Evolutionary conservation across 1,139 yeast genomes (phyloP), one percentile per base, ranked within the genome.

Genomic region (Hanseniaspora gamundiae): DNA sequence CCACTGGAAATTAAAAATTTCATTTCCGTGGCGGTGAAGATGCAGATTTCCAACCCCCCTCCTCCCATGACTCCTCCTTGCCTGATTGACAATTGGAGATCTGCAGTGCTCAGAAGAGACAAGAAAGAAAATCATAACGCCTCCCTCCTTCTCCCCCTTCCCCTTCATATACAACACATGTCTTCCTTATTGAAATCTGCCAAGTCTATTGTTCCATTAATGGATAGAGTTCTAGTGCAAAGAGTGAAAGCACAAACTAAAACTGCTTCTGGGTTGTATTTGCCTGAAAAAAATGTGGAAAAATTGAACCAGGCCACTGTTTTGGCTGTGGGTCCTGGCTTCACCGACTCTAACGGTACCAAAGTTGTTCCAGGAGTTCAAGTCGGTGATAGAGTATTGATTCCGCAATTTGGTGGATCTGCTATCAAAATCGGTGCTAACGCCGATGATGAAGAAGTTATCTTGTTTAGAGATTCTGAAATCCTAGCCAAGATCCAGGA

Each of bases 211-310:
- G 79, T 81, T 57, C 98, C 98, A 53, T 78, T 91, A 56, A 74
- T 91, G 57, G 97, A 91, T 78, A 83, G 97, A 69, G 91, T 91
- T 48, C 77, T 91, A 53, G 95, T 91, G 51, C 95, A 87, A 71
- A 83, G 95, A 67, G 68, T 84, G 60, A 87, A 87, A 74, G 94
- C 95, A 48, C 80, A 86, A 60, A 75, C 91, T 57, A 76, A 87
- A 71, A 91, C 98, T 47, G 85, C 95, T 46, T 80, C 94, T 40
- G 98, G 98, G 59, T 78, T 91, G 61, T 86, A 79, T 71, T 83
- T 91, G 53, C 98, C 98, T 51, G 98, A 91, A 70, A 86, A 86
- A 73, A 87, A 88, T 72, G 94, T 82, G 58, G 93, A 86, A 67
- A 91, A 91, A 70, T 76, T 86, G 63, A 84, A 84, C 72, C 76